Percentiles rank a stretch among this genome's conserved stretches.
phyloP scores from a whole-genome alignment of 2,329 filamentous ascomycete genomes.

The Talaromyces sp. region DNA sequence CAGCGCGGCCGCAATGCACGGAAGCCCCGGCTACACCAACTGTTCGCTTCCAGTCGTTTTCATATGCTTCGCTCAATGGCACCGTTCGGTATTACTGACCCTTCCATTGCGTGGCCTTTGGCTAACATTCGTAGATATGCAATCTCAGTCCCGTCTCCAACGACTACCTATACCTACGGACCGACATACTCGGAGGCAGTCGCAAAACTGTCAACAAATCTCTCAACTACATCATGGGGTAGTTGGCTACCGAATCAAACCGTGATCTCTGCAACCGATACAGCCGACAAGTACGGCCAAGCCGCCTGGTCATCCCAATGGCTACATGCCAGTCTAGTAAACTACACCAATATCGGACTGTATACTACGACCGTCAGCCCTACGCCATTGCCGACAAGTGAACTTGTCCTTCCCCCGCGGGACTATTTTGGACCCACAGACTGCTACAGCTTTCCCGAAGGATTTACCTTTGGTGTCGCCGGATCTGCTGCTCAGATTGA shows the following conservation, averaged over 20 bases:
- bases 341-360: conserved; percentile 36
- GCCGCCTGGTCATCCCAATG: conserved; percentile 38
- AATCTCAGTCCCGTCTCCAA: conserved; percentile 31
- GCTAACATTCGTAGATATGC: conserved; percentile 26
- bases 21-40: conserved; percentile 21
- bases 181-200: conserved; percentile 26
- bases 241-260: conserved; percentile 33
- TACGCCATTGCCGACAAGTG: conserved; percentile 52
- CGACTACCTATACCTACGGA: conserved; percentile 30
- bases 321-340: conserved; percentile 28
- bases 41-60: conserved; percentile 29
- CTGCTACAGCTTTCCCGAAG: conserved; percentile 33
- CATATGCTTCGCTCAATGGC: conserved; percentile 30
- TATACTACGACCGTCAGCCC: conserved; percentile 53
- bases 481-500: conserved; percentile 45
- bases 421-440: conserved; percentile 47
- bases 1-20: conserved; percentile 27
- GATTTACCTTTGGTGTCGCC: conserved; percentile 45
- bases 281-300: conserved; percentile 32
- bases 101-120: background rate
- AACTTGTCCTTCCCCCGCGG: conserved; percentile 54
- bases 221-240: conserved; percentile 33
- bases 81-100: conserved; percentile 24
- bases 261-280: conserved; percentile 27
- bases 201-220: conserved; percentile 24